Evolutionary conservation across 2,329 filamentous ascomycete species (phyloP).

Genomic region (Coniochaeta prunicola): DNA sequence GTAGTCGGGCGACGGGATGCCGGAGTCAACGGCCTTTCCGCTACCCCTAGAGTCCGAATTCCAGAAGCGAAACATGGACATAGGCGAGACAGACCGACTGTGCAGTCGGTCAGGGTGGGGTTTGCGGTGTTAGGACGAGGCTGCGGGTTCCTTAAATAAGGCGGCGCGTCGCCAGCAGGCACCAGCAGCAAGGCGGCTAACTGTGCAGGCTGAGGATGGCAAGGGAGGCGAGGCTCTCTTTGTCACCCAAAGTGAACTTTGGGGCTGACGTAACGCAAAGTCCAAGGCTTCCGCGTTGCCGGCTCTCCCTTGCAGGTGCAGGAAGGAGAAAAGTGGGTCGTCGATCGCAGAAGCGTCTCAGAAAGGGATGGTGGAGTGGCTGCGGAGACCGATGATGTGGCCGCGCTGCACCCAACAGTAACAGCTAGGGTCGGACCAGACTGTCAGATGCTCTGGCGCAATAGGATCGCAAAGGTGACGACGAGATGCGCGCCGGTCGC

Average conservation of each 20-base stretch:
- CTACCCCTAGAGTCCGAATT: constrained; percentile 49
- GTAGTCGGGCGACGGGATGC: background rate
- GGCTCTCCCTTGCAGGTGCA: constrained; percentile 5
- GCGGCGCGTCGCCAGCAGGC: constrained; percentile 8
- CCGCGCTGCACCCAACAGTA: constrained; percentile 17
- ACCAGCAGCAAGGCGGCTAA: constrained; percentile 8
- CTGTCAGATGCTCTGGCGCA: background rate
- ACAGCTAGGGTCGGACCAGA: constrained; percentile 5
- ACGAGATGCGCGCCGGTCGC: background rate
- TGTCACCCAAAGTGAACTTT: background rate
- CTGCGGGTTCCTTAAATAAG: background rate
- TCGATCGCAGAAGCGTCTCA: constrained; percentile 1
- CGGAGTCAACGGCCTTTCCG: constrained; percentile 35
- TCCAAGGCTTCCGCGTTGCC: constrained; percentile 5
- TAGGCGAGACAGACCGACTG: constrained; percentile 10
- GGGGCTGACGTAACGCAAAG: constrained; percentile 22
- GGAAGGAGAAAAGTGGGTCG: constrained; percentile 1
- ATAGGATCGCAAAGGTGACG: constrained; percentile 5
- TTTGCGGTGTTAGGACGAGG: constrained; percentile 1
- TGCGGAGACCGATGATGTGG: constrained; percentile 21
- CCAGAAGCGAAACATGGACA: constrained; percentile 58
- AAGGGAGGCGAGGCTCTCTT: background rate
- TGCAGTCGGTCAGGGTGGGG: constrained; percentile 8
- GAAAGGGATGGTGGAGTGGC: constrained; percentile 11
- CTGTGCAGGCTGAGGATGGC: constrained; percentile 1